Base-by-base conservation (phyloP, 1,284 basidiomycete genomes). In the Trichosporon inkin region DNA sequence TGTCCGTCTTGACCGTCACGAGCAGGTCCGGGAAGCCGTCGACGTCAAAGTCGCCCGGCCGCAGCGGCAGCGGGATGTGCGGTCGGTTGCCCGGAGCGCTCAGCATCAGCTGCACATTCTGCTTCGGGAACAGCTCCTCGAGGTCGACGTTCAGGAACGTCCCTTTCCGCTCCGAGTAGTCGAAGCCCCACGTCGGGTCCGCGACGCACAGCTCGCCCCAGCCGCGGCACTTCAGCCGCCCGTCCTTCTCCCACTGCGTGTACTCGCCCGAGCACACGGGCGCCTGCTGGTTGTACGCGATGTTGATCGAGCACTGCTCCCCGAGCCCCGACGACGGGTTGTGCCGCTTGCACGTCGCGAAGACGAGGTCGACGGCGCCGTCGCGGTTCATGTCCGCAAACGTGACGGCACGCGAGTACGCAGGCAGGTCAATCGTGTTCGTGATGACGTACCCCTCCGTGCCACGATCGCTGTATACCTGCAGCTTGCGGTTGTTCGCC, bases 381-480 rank as follows among this genome's bases (percentile, higher is more conserved):
- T 99, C 96, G 13, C 96, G 86, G 73, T 96, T 92, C 68, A 99
- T 85, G 68, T 99, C 96, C 19, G 90, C 92, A 69, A 98, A 98
- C 0, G 88, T 85, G 19, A 98, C 83, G 0, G 87, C 81, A 64
- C 91, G 91, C 2, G 86, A 83, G 0, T 90, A 92, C 10, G 80
- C 68, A 0, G 96, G 95, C 22, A 99, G 82, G 14, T 81, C 70
- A 4, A 87, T 88, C 53, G 83, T 79, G 58, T 86, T 84, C 0
- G 87, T 84, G 3, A 95, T 81, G 2, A 79, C 78, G 77, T 91
- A 98, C 0, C 89, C 89, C 3, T 83, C 78, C 16, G 82, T 81
- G 68, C 92, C 91, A 65, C 86, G 82, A 14, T 49, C 39, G 24
- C 55, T 44, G 40, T 35, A 64, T 4, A 62, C 37, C 53, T 64